phyloP scores from a whole-genome alignment of 2,329 filamentous ascomycete genomes.

The Aspergillus sp. region DNA sequence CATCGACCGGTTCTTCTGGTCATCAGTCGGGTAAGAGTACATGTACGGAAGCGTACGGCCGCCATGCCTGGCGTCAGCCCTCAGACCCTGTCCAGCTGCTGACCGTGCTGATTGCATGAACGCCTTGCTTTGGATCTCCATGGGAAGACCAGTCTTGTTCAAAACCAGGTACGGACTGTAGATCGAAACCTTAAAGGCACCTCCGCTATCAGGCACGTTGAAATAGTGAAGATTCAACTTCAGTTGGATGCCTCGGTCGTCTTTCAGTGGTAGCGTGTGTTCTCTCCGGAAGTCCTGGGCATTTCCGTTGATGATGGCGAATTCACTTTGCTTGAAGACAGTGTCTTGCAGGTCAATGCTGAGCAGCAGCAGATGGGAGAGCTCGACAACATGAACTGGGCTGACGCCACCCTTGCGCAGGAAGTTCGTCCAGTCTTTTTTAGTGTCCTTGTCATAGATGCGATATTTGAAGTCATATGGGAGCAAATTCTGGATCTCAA shows the following conservation, averaged over 20 bases:
- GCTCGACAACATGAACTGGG: conserved; percentile 91
- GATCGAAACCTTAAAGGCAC: conserved; percentile 90
- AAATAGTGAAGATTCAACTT: conserved; percentile 86
- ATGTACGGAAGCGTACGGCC: conserved; percentile 78
- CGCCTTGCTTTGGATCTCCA: conserved; percentile 81
- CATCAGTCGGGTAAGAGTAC: conserved; percentile 87
- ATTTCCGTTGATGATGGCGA: conserved; percentile 91
- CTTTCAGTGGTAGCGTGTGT: conserved; percentile 70
- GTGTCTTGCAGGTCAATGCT: conserved; percentile 97
- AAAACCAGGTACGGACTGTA: conserved; percentile 92
- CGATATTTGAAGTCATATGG: conserved; percentile 99
- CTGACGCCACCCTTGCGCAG: conserved; percentile 92
- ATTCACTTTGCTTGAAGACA: conserved; percentile 88
- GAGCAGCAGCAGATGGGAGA: conserved; percentile 85
- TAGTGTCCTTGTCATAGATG: conserved; percentile 97
- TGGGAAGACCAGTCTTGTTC: conserved; percentile 87
- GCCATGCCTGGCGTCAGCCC: conserved; percentile 44
- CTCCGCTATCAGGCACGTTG: conserved; percentile 81
- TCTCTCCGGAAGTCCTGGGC: conserved; percentile 83
- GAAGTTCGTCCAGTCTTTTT: conserved; percentile 99
- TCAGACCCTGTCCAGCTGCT: conserved; percentile 72
- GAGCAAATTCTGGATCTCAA: conserved; percentile 88
- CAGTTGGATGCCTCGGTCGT: conserved; percentile 71
- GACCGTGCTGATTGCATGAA: conserved; percentile 76
- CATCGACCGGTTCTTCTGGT: conserved; percentile 82